Conservation (phyloP, 148 eudicot species). For the Amaranthus hypochondriacus region DNA sequence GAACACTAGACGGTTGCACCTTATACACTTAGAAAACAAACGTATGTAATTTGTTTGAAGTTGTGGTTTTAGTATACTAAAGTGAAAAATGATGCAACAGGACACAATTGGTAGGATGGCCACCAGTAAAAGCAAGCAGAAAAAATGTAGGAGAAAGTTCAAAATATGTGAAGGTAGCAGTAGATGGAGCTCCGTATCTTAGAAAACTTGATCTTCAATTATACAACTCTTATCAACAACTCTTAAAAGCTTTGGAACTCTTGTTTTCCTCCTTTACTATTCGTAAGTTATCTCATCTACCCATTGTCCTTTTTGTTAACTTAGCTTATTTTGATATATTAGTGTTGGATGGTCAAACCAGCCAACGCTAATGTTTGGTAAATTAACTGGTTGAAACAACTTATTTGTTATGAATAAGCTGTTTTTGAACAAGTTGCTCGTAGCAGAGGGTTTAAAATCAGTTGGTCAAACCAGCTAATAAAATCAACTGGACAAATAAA, state of each 20-base stretch:
- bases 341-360: too few relatives aligned
- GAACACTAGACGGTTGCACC: too few relatives aligned
- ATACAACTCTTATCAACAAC: constrained; percentile 53
- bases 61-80: too few relatives aligned
- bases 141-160: constrained; percentile 31
- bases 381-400: too few relatives aligned
- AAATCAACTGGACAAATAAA: too few relatives aligned
- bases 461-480: too few relatives aligned
- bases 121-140: constrained; percentile 50
- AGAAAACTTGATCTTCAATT: constrained; percentile 79
- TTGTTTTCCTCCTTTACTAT: constrained; percentile 70
- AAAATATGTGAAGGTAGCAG: constrained; percentile 68
- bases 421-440: too few relatives aligned
- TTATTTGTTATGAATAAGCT: too few relatives aligned
- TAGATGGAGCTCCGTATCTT: constrained; percentile 87
- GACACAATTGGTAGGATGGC: constrained; percentile 57
- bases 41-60: too few relatives aligned
- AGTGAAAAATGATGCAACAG: constrained; percentile 18
- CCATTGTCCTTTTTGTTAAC: neutral
- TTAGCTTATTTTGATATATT: neutral
- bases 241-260: constrained; percentile 53
- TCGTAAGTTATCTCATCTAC: constrained; percentile 30
- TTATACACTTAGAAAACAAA: too few relatives aligned
- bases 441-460: too few relatives aligned
- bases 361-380: too few relatives aligned